phyloP scores from a whole-genome alignment of 306 rosid genomes.

The Ammopiptanthus mongolicus region DNA sequence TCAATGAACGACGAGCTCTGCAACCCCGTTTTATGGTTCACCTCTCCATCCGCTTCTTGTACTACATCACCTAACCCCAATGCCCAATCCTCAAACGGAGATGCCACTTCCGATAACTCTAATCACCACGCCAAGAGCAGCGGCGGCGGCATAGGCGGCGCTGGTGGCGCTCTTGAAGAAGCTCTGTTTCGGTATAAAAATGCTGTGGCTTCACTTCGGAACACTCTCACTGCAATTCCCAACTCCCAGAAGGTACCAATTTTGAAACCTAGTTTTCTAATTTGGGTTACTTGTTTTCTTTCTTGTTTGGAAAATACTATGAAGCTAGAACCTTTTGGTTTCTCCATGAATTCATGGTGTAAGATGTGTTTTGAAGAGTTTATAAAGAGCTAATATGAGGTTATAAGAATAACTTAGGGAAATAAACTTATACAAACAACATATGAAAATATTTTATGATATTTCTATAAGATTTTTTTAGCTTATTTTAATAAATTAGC shows the following conservation, averaged over 20 bases:
- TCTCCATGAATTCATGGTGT: too few relatives aligned
- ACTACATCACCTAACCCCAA: conserved; percentile 5
- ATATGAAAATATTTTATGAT: too few relatives aligned
- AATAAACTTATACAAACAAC: too few relatives aligned
- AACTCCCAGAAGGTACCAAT: conserved; percentile 56
- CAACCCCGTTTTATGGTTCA: conserved; percentile 78
- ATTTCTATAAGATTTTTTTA: too few relatives aligned
- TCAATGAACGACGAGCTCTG: conserved; percentile 98
- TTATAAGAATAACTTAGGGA: too few relatives aligned
- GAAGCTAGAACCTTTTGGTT: background rate
- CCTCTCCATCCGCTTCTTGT: conserved; percentile 33
- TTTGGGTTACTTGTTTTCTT: background rate
- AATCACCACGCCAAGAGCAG: background rate
- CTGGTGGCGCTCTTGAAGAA: conserved; percentile 82
- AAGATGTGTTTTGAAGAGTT: too few relatives aligned
- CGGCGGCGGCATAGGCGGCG: conserved; percentile 18
- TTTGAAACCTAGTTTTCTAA: background rate
- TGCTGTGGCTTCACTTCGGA: conserved; percentile 68
- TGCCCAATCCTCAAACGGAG: conserved; percentile 41
- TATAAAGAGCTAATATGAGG: too few relatives aligned
- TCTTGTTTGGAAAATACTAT: background rate
- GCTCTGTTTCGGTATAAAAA: conserved; percentile 73
- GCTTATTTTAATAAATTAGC: too few relatives aligned
- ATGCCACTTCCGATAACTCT: conserved; percentile 51
- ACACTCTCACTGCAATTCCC: conserved; percentile 68